Base-by-base conservation (phyloP, 345 rosid genomes). In the Tarenaya hassleriana region DNA sequence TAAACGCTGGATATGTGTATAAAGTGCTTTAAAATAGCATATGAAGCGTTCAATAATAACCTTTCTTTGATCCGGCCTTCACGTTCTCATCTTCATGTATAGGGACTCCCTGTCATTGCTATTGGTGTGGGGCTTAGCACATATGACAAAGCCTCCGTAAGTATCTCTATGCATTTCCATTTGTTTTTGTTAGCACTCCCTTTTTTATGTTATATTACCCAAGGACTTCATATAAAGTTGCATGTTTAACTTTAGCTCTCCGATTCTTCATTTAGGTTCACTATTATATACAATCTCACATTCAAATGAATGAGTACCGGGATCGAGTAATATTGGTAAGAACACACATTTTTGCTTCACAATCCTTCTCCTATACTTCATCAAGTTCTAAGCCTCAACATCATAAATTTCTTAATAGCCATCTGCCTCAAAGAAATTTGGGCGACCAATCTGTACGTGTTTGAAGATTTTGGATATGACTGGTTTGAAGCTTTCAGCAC, bases 31-130 rank as follows among this genome's bases (percentile, higher is more conserved):
- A 24, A 2, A 24, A n/a, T n/a, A n/a, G n/a, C 3, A 24, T 24
- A 24, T 24, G 29, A 24, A 24, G 29, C 3, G 29, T 24, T 24
- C 5, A 24, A 24, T 5, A 24, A n/a, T n/a, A n/a, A n/a, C 3
- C 29, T 5, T 24, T 24, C 3, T 24, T 5, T 24, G 29, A 41
- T 7, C 40, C 13, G 19, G 21, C 35, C 40, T 10, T 12, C 34
- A 10, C 10, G 41, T 0, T 34, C 47, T 37, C 56, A 47, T 35
- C 55, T 44, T 60, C 53, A 47, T 69, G 37, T 62, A 32, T 77
- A 88, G 98, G 98, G 96, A 17, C 81, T 79, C 52, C 98, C 96
- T 17, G 88, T 92, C 56, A 80, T 81, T 59, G 95, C 84, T 43
- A 21, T 76, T 32, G 95, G 98, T 16, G 84, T 66, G 13, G 98